These are phyloP conservation scores for Lactifluus echinatus DNA, from an alignment of 768 basidiomycete species.

Conservation along the genomic window DNA sequence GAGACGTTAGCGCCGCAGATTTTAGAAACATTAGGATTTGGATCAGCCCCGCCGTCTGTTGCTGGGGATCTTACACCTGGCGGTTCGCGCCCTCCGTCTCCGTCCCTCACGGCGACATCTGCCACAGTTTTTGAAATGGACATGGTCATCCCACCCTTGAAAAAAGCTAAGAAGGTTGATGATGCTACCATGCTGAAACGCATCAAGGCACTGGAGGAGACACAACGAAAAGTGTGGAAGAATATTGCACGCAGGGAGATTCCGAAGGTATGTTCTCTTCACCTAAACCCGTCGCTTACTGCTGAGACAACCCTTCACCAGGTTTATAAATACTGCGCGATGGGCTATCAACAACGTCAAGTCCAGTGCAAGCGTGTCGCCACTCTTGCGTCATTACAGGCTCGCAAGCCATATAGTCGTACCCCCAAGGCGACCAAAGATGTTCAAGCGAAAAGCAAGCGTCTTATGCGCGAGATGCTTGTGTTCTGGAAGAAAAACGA, in stretches of 20 bases:
- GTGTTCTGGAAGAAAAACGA: constrained; percentile 98
- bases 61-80: constrained; percentile 65
- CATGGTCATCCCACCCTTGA: constrained; percentile 60
- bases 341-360: constrained; percentile 57
- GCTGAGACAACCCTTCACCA: constrained; percentile 24
- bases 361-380: constrained; percentile 70
- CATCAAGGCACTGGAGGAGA: constrained; percentile 68
- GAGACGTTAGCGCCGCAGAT: constrained; percentile 45
- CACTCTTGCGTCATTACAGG: constrained; percentile 65
- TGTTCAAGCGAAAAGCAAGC: constrained; percentile 73
- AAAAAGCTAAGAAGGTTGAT: constrained; percentile 70
- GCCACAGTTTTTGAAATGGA: constrained; percentile 65
- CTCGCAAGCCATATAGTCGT: constrained; percentile 63
- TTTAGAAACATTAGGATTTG: constrained; percentile 39
- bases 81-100: constrained; percentile 64
- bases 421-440: constrained; percentile 77
- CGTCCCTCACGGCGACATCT: constrained; percentile 43
- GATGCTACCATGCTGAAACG: constrained; percentile 65
- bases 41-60: constrained; percentile 45
- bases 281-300: not conserved
- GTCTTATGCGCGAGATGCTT: constrained; percentile 92
- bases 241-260: constrained; percentile 81
- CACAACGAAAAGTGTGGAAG: constrained; percentile 84
- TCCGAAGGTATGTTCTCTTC: constrained; percentile 49
- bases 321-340: constrained; percentile 74